Evolutionary conservation across 305 asterid species (phyloP), one percentile per base, ranked within the genome.

Genomic region (Vinca major): DNA sequence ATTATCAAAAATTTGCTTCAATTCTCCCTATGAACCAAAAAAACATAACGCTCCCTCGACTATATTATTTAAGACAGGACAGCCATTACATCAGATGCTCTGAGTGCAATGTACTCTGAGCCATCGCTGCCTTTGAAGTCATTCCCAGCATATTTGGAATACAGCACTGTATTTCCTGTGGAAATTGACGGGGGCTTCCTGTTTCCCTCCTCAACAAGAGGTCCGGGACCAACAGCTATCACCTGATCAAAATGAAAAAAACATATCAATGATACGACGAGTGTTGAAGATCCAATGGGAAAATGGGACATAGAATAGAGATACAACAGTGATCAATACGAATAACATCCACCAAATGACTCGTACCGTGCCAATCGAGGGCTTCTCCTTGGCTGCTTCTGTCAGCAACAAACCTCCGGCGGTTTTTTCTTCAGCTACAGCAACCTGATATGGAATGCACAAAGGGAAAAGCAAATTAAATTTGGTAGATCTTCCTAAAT

Each of bases 121-220:
- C 96, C 98, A 75, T 92, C 97, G 4, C 63, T 73, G 3, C 97
- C 97, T 76, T 86, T 87, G 81, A 90, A 90, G 39, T 90, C 98
- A 49, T 84, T 90, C 51, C 98, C 98, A 0, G 97, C 97, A 47
- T 86, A 93, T 75, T 90, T 93, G 37, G 88, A 83, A 58, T 80
- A 78, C 40, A 83, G 50, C n/a, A 81, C 86, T 8, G 86, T 79
- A 56, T 79, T 83, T 45, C 88, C 86, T 0, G 80, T 60, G 36
- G 76, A 65, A 49, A 83, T 73, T 56, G 84, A 51, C n/a, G 77
- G 67, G 33, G 80, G 74, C 78, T 85, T 89, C 82, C 97, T 87
- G 40, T 77, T 83, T 48, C 98, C 98, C 53, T 88, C 96, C 66
- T 87, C 91, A 4, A 90, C 95, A 7, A 90, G 79, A 12, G 86